phyloP scores from a whole-genome alignment of 345 rosid species.

The Carallia pectinifolia region DNA sequence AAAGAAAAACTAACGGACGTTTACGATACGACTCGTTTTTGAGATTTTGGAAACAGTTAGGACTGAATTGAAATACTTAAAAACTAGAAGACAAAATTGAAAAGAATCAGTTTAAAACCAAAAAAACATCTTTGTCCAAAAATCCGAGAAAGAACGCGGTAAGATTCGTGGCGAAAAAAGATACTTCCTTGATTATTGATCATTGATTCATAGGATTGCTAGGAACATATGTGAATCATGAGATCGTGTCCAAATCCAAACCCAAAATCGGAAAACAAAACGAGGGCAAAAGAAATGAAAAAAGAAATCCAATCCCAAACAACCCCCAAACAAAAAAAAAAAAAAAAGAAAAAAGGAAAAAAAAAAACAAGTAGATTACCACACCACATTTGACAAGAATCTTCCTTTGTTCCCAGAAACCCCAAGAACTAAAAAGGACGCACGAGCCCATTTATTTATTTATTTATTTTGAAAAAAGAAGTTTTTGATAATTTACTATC shows the following conservation, averaged over 20 bases:
- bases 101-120: neutral
- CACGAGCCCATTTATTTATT: neutral
- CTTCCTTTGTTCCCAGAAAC: conserved; percentile 16
- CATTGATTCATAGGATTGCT: neutral
- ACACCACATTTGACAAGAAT: conserved; percentile 5
- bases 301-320: neutral
- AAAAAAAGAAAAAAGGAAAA: neutral
- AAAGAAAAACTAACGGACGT: too few species aligned
- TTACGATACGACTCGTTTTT: too few species aligned
- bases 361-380: neutral
- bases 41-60: too few species aligned
- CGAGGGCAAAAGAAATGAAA: neutral
- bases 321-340: neutral
- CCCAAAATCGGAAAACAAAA: neutral
- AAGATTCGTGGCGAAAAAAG: neutral
- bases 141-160: neutral
- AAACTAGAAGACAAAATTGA: neutral
- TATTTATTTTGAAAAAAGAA: neutral
- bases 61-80: too few species aligned
- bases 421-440: conserved; percentile 23
- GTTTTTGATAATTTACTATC: neutral
- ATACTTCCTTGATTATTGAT: neutral
- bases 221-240: neutral
- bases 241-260: conserved; percentile 12
- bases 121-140: conserved; percentile 9